Evolutionary conservation across 2,329 filamentous ascomycete genomes (phyloP), one percentile per base, ranked within the genome.

Genomic region (Colletotrichum orchidophilum): DNA sequence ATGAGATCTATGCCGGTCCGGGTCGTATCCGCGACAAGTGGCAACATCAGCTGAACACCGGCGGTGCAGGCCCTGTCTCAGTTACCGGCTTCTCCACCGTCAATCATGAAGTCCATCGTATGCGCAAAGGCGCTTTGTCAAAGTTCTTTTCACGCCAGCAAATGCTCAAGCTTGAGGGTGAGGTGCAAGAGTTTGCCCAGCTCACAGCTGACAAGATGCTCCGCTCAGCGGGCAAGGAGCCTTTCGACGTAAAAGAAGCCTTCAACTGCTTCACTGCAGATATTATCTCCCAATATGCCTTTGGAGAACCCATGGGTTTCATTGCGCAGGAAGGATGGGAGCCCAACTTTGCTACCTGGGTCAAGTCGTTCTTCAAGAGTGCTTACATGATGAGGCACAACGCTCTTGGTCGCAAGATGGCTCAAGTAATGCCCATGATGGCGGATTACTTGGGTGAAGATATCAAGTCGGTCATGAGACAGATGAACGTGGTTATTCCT

Each of bases 221-320:
- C 3, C 63, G 59, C 2, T 74, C 67, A 2, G 63, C 74, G 13
- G 74, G 21, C 7, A 72, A 72, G 15, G 70, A 74, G 8, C 73
- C 78, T 0, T 78, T 83, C 27, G 77, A 82, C 27, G 70, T 81
- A 12, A 78, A 77, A 46, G 76, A 79, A 59, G 79, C 81, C 2
- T 82, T 80, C 60, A 82, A 79, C 66, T 82, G 81, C 69, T 82
- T 82, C 60, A 82, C 81, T 0, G 77, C 80, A 0, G 81, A 83
- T n/a, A 77, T 79, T 2, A 82, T 83, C n/a, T 78, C 78, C 4
- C 74, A 78, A 15, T 83, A 82, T 54, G 77, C 77, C 21, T 83
- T 83, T 66, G 81, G 82, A 11, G 78, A 79, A 24, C 66, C 70
- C 55, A 76, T 80, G 68, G 77, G 77, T 6, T 79, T 80, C 50